Percentiles rank a stretch among this genome's conserved stretches.
Evolutionary conservation across 768 basidiomycete genomes (phyloP).

Genomic region (Crepidotus variabilis): DNA sequence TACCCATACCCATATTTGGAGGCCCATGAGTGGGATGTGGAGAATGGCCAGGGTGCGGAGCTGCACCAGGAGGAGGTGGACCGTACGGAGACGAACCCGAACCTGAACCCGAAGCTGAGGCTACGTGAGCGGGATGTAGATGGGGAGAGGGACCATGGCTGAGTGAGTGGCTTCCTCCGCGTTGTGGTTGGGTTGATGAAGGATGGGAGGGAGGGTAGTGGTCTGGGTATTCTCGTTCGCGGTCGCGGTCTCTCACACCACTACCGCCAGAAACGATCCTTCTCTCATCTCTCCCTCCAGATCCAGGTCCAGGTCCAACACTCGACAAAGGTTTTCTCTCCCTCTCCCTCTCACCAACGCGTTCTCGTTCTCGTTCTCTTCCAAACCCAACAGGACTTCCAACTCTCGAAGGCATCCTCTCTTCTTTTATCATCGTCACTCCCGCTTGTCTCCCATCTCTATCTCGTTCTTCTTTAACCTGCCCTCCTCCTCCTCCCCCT

Average conservation of each 20-base stretch:
- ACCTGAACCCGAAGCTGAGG: conserved; percentile 1
- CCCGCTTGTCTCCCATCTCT: too few species aligned
- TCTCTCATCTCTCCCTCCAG: neutral
- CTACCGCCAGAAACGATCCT: neutral
- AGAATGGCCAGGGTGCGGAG: too few species aligned
- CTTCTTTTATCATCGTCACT: neutral
- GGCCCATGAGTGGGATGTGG: too few species aligned
- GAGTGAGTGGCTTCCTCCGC: neutral
- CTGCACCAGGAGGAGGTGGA: too few species aligned
- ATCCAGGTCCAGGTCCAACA: neutral
- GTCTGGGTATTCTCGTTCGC: conserved; percentile 9
- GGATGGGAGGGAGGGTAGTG: neutral
- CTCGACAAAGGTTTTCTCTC: neutral
- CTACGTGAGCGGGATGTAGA: neutral
- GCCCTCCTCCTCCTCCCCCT: too few species aligned
- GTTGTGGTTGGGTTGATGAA: neutral
- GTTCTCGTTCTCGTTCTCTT: neutral
- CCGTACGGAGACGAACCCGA: neutral
- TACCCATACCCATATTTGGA: too few species aligned
- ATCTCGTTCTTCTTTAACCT: too few species aligned
- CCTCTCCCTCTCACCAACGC: neutral
- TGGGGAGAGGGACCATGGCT: neutral
- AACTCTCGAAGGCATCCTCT: neutral
- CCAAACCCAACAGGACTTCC: neutral
- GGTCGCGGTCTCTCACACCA: conserved; percentile 10